Base-by-base conservation (phyloP, 2,329 filamentous ascomycete species). In the Phaeoacremonium minimum region DNA sequence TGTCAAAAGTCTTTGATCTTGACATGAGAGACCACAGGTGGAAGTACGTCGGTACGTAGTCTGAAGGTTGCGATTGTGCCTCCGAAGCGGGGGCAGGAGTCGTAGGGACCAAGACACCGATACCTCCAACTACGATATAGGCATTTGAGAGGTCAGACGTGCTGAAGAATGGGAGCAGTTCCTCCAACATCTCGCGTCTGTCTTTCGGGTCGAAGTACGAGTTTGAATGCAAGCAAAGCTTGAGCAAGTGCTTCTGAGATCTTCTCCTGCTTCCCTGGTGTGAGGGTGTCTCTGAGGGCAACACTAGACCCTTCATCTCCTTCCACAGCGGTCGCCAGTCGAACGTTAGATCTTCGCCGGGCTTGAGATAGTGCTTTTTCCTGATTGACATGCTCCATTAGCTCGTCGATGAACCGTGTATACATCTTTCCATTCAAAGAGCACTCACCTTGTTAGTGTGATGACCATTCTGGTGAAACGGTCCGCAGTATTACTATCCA, bases 391-490 rank as follows among this genome's bases (percentile, higher is more conserved):
- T n/a, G n/a, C n/a, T n/a, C n/a, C n/a, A n/a, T n/a, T n/a, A n/a
- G n/a, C n/a, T n/a, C n/a, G n/a, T n/a, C n/a, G n/a, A n/a, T n/a
- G n/a, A n/a, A n/a, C n/a, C n/a, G n/a, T n/a, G n/a, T n/a, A n/a
- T n/a, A n/a, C n/a, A n/a, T n/a, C n/a, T n/a, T n/a, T n/a, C n/a
- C n/a, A n/a, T n/a, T n/a, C n/a, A n/a, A n/a, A n/a, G n/a, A 14
- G 16, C 31, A 67, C 82, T 62, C 66, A 93, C 89, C 93, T 94
- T n/a, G 90, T 95, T 49, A 98, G 67, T 9, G 87, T 82, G 62
- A 96, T 85, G 54, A 97, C 91, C 90, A 97, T 97, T 69, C 87
- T 93, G 31, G 91, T 78, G 58, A 98, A 98, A 41, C 91, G 80
- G 63, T 98, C 94, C 5, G 88, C 77, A 7, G 90, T 81, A 41